Base-by-base conservation (phyloP, 192 early-diverging fungal genomes). In the Allomyces macrogynus region DNA sequence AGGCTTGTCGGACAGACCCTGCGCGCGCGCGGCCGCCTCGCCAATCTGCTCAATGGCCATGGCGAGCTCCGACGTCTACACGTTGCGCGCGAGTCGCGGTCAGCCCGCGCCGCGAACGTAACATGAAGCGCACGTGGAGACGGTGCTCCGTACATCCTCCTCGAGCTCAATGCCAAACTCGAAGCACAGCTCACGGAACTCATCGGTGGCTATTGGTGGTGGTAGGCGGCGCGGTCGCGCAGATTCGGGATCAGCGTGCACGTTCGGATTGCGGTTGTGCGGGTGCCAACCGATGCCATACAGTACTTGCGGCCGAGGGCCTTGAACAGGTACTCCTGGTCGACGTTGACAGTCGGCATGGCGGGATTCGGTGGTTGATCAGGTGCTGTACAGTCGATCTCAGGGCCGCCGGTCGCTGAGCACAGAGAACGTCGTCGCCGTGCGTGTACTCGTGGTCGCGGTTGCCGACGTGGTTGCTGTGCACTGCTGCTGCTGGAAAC, bases 81-180 rank as follows among this genome's bases (percentile, higher is more conserved):
- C 32, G 32, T 2, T 40, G 32, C 32, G 32, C 5, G 32, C 32
- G 32, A 40, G 32, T 40, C 16, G 61, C 18, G 42, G 43, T 27
- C 27, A 66, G 20, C n/a, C 61, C 27, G n/a, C 1, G 23, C 16
- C 12, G 23, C 63, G 16, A 66, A 66, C 3, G 10, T 61, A 66
- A 66, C 3, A 1, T 61, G 60, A 60, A 22, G 66, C 68, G 20
- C 27, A 20, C 32, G 24, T 25, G 43, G 11, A 72, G 25, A 24
- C 42, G 3, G 32, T 40, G 32, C 32, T 40, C 32, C 80, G 63
- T 81, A 89, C 87, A 75, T 93, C 92, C 73, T 99, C 95, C 68
- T 99, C 95, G 44, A 99, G 80, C 80, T 99, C 95, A 68, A 99
- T 92, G 65, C 96, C 96, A 75, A 93, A 96, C 73, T 93, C 87